Evolutionary conservation across 129 eudicot genomes (phyloP).

Genomic region (Chrysanthemum seticuspe): DNA sequence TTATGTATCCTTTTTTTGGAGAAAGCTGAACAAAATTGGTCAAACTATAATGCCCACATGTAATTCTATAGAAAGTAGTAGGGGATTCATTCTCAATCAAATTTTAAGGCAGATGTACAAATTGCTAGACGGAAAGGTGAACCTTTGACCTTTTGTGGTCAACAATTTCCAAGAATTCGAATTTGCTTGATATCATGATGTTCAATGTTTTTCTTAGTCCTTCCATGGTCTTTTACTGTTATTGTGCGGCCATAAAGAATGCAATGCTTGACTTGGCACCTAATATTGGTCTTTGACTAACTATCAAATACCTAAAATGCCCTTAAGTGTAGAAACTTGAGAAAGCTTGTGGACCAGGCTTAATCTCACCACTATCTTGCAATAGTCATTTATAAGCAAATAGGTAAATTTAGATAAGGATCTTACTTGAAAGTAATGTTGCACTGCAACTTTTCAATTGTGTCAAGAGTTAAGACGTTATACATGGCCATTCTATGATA

Average conservation of each 20-base stretch:
- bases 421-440: not conserved
- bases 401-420: constrained; percentile 9
- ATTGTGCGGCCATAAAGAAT: not conserved
- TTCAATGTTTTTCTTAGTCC: not conserved
- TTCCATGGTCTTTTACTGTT: constrained; percentile 9
- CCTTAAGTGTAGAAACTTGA: not conserved
- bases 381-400: not conserved
- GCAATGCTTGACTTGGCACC: constrained; percentile 1
- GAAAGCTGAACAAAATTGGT: constrained; percentile 14
- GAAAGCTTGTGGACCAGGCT: constrained; percentile 14
- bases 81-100: not conserved
- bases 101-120: not conserved
- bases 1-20: not conserved
- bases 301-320: not conserved
- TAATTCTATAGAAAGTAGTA: not conserved
- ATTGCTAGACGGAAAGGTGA: not conserved
- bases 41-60: not conserved
- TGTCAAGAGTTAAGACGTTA: not conserved
- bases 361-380: not conserved
- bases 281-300: not conserved
- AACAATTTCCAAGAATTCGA: constrained; percentile 3
- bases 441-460: not conserved
- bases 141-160: constrained; percentile 6
- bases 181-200: constrained; percentile 15
- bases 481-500: not conserved